Percentiles rank a stretch among this genome's conserved stretches.
Conservation (phyloP, 176 grass and related monocot genomes). For the Saccharum officinarum region DNA sequence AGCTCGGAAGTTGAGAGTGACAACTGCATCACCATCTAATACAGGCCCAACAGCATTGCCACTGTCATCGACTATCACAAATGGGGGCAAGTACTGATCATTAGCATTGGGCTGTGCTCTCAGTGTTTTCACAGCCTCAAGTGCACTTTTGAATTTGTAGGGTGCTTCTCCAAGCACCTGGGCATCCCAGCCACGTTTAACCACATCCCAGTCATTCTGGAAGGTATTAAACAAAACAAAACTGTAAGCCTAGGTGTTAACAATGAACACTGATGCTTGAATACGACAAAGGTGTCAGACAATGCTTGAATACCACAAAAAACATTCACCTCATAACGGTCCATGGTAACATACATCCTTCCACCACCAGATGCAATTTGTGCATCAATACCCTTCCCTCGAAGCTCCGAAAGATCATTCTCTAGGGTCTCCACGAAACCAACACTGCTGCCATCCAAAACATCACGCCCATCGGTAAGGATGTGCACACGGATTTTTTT, state of each 20-base stretch:
- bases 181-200: slow-evolving; percentile 98
- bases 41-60: slow-evolving; percentile 89
- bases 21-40: slow-evolving; percentile 92
- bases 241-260: not conserved
- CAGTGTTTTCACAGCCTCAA: slow-evolving; percentile 94
- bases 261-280: not conserved
- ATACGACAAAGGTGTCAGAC: not conserved
- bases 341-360: slow-evolving; percentile 99
- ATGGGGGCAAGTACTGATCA: slow-evolving; percentile 91
- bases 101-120: slow-evolving; percentile 65
- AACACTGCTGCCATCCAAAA: slow-evolving; percentile 94
- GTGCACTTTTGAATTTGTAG: slow-evolving; percentile 70
- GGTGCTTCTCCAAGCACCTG: slow-evolving; percentile 98
- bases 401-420: slow-evolving; percentile 70
- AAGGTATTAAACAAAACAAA: slow-evolving; percentile 24
- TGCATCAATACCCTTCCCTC: slow-evolving; percentile 85
- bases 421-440: slow-evolving; percentile 93
- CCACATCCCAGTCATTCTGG: slow-evolving; percentile 95
- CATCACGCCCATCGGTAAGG: slow-evolving; percentile 97
- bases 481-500: slow-evolving; percentile 96
- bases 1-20: slow-evolving; percentile 93
- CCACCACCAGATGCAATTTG: slow-evolving; percentile 92
- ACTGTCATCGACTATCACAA: slow-evolving; percentile 92
- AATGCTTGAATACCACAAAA: not conserved
- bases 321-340: slow-evolving; percentile 84